Evolutionary conservation across 495 filamentous ascomycete genomes (phyloP).

Genomic region (Terfezia boudieri): DNA sequence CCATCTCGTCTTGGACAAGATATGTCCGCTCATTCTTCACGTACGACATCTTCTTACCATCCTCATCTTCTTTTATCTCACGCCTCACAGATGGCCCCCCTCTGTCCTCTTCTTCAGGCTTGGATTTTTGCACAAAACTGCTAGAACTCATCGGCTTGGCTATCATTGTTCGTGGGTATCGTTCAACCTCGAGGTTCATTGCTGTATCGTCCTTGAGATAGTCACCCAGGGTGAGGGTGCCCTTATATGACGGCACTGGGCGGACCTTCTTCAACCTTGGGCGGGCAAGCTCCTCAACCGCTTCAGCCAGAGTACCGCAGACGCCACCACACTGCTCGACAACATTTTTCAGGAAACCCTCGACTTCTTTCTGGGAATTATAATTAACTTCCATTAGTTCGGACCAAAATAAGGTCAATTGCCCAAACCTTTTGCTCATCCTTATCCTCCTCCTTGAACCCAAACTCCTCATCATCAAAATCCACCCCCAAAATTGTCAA

Average conservation of each 20-base stretch:
- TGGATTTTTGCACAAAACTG: slow-evolving; percentile 38
- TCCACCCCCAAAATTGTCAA: slow-evolving; percentile 67
- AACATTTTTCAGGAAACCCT: slow-evolving; percentile 38
- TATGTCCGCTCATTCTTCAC: slow-evolving; percentile 59
- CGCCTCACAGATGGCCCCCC: slow-evolving; percentile 25
- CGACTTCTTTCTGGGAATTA: slow-evolving; percentile 35
- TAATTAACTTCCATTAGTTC: slow-evolving; percentile 4
- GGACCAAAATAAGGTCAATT: not conserved
- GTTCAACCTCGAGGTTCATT: slow-evolving; percentile 64
- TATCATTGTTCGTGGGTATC: slow-evolving; percentile 63
- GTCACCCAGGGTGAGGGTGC: slow-evolving; percentile 60
- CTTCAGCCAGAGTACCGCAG: slow-evolving; percentile 68
- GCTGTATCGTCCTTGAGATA: slow-evolving; percentile 49
- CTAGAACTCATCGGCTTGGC: slow-evolving; percentile 54
- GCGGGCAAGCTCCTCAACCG: slow-evolving; percentile 43
- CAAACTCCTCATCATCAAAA: slow-evolving; percentile 81
- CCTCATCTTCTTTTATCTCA: slow-evolving; percentile 12
- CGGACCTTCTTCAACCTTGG: slow-evolving; percentile 52
- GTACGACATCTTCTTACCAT: slow-evolving; percentile 30
- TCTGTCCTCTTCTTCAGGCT: slow-evolving; percentile 23
- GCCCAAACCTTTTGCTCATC: slow-evolving; percentile 35
- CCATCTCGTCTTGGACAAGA: slow-evolving; percentile 48
- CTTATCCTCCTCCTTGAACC: slow-evolving; percentile 87
- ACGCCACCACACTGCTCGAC: slow-evolving; percentile 39
- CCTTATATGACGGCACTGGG: slow-evolving; percentile 57